phyloP scores from a whole-genome alignment of 164 flowering plant genomes.

The Macadamia tetraphylla region DNA sequence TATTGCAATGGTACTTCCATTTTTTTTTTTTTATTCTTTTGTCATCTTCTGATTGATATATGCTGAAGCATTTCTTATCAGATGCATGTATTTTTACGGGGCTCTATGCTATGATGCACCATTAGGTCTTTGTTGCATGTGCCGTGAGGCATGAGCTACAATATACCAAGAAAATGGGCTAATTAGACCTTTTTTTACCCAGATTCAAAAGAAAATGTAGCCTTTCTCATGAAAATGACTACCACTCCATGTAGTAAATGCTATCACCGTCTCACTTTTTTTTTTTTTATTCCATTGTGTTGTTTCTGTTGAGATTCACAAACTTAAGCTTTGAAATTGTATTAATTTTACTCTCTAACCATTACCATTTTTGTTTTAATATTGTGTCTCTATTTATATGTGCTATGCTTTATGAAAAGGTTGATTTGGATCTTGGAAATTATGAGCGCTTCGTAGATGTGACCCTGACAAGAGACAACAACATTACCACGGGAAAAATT shows the following conservation, averaged over 20 bases:
- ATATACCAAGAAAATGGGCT: too few species aligned
- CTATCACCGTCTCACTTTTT: not conserved
- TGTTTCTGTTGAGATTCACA: not conserved
- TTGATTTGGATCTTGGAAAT: conserved; percentile 93
- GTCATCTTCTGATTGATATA: too few species aligned
- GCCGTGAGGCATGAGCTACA: too few species aligned
- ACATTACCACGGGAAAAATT: conserved; percentile 96
- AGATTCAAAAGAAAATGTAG: too few species aligned
- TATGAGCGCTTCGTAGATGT: conserved; percentile 93
- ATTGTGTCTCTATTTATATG: not conserved
- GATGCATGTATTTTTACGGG: too few species aligned
- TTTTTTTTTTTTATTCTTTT: not conserved
- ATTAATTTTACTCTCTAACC: too few species aligned
- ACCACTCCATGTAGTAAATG: too few species aligned
- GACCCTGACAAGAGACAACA: conserved; percentile 88
- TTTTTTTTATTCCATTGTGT: not conserved
- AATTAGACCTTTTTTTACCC: too few species aligned
- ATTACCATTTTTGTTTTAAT: not conserved
- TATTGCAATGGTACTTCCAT: not conserved
- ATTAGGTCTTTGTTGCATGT: too few species aligned
- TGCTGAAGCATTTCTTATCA: too few species aligned
- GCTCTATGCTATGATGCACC: too few species aligned
- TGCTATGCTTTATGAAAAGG: conserved; percentile 35
- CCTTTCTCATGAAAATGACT: too few species aligned
- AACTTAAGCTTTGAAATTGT: not conserved